Percentiles rank a stretch among this genome's conserved stretches.
These are phyloP conservation scores for Pseudonitzschia multistriata DNA, from an alignment of 108 stramenopile genomes.

Conservation along the genomic window DNA sequence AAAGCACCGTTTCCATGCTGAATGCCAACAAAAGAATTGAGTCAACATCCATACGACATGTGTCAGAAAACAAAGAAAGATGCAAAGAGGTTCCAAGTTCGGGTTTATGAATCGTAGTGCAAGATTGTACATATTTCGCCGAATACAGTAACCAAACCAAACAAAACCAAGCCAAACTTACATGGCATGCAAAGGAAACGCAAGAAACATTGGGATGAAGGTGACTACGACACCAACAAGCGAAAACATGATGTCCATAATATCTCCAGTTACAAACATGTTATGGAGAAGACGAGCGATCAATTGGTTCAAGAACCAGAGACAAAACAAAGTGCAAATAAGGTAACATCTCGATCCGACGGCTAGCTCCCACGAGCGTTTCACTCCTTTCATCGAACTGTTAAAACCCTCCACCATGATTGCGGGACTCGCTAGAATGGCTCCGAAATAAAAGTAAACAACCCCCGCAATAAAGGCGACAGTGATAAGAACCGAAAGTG, in stretches of 20 bases:
- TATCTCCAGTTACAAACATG: constrained; percentile 23
- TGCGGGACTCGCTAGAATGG: constrained; percentile 11
- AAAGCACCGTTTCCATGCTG: constrained; percentile 27
- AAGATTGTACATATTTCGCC: no score
- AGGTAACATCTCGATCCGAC: constrained; percentile 33
- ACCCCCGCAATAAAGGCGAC: background rate
- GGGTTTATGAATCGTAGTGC: no score
- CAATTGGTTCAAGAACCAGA: constrained; percentile 20
- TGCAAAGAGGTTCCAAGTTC: no score
- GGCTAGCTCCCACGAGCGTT: constrained; percentile 28
- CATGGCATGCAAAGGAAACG: constrained; percentile 31
- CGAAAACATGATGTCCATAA: no score
- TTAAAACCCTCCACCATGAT: constrained; percentile 26
- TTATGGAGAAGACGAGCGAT: constrained; percentile 21
- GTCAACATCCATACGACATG: no score
- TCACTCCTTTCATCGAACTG: constrained; percentile 15
- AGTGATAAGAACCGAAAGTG: constrained; percentile 5
- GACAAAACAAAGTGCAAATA: constrained; percentile 24
- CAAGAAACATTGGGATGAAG: constrained; percentile 20
- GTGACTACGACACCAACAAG: constrained; percentile 19
- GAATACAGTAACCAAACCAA: no score
- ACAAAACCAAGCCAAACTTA: no score
- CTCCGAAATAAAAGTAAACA: constrained; percentile 14
- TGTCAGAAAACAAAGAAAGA: no score
- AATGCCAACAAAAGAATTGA: no score